Evolutionary conservation across 495 filamentous ascomycete genomes (phyloP), one percentile per base, ranked within the genome.

Genomic region (Podospora appendiculata): DNA sequence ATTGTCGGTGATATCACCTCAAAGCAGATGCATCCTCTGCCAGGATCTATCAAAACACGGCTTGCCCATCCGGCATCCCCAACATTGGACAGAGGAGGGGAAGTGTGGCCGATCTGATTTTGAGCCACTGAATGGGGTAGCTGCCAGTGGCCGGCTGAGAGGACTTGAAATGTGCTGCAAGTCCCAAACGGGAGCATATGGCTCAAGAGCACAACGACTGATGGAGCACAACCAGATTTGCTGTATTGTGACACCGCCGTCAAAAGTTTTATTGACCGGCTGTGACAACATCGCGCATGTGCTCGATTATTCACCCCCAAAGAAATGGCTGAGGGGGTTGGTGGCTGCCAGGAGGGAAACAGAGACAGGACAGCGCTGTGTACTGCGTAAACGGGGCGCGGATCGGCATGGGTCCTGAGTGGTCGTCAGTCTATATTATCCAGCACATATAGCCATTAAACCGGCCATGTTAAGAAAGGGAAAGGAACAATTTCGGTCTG

Each of bases 381-480:
- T 25, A 25, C 25, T 25, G 25, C 5, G 40, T 14, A 52, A 50
- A 50, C 55, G 46, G 54, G 45, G 45, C 36, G 35, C 25, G 25
- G 25, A 25, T 14, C 38, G 19, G 50, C 60, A 65, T 54, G 65
- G 65, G 52, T 65, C 41, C 25, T 46, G 46, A 64, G 53, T 45
- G 57, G 64, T 60, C 58, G 55, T 60, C 52, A 25, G 25, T 36
- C 59, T 70, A 71, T 74, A 73, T 70, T 67, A 67, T 62, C 59
- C 60, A 68, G 56, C 65, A 67, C 54, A 69, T 71, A 72, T 72
- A 69, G 61, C 56, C 69, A 59, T 66, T 61, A 64, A 59, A 58
- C 62, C 58, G 64, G 58, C 55, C 55, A 62, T 55, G 59, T 62
- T 62, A 61, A 58, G 60, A 54, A 61, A 55, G 58, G 57, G 56